phyloP scores from a whole-genome alignment of 371 early-diverging fungal genomes.

The Apophysomyces ossiformis region DNA sequence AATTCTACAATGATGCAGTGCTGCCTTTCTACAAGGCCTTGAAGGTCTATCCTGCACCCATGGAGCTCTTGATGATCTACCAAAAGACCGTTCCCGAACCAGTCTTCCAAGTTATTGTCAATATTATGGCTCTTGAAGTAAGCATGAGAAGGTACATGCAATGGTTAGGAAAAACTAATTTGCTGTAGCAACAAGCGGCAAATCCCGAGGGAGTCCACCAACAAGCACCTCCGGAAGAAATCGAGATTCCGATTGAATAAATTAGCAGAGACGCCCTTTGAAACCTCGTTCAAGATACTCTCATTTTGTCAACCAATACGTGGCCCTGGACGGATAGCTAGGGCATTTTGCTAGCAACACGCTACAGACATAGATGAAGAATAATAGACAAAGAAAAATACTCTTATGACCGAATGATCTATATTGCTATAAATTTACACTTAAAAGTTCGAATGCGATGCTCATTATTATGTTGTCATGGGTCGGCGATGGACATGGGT shows the following conservation, averaged over 20 bases:
- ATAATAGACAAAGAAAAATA: too few species aligned
- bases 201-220: background rate
- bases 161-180: background rate
- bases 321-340: too few species aligned
- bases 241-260: slow-evolving; percentile 6
- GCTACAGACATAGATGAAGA: too few species aligned
- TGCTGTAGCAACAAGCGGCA: slow-evolving; percentile 2
- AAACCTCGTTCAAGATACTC: too few species aligned
- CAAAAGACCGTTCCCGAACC: slow-evolving; percentile 85
- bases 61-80: slow-evolving; percentile 88
- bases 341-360: too few species aligned
- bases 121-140: slow-evolving; percentile 87
- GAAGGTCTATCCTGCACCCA: slow-evolving; percentile 90
- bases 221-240: background rate
- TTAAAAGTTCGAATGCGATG: too few species aligned
- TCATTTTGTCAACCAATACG: background rate
- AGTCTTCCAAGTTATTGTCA: slow-evolving; percentile 82
- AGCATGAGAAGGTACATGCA: slow-evolving; percentile 10
- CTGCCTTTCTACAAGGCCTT: slow-evolving; percentile 84
- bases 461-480: background rate
- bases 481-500: too few species aligned
- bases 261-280: background rate
- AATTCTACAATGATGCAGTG: slow-evolving; percentile 73
- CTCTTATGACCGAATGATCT: too few species aligned
- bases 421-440: too few species aligned